phyloP scores from a whole-genome alignment of 139 green algal genomes.

The Chlorella vulgaris region DNA sequence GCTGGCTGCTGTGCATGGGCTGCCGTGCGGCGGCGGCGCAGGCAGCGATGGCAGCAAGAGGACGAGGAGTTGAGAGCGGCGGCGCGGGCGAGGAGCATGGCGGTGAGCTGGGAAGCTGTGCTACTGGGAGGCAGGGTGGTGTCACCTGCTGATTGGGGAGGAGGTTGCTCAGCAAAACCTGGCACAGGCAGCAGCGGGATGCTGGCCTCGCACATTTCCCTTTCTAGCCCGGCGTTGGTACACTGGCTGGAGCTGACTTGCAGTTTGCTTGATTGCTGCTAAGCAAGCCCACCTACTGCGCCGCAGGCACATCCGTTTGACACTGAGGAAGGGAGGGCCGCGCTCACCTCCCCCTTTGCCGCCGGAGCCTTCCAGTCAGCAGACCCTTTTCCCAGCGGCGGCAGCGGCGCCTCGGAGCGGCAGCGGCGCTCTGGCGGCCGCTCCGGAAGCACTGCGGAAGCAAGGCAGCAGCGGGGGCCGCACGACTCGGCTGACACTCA shows the following conservation, averaged over 20 bases:
- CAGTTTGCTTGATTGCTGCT: neutral
- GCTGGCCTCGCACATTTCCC: too few relatives aligned
- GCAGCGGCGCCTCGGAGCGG: neutral
- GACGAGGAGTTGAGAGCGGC: neutral
- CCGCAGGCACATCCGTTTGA: constrained; percentile 31
- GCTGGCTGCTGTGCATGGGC: neutral
- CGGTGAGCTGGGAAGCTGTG: neutral
- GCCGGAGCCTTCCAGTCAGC: constrained; percentile 5
- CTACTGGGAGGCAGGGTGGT: neutral
- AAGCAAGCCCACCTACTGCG: neutral
- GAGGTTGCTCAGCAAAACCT: too few relatives aligned
- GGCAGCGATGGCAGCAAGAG: neutral
- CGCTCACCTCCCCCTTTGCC: constrained; percentile 39
- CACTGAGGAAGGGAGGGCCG: constrained; percentile 25
- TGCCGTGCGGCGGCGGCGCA: neutral
- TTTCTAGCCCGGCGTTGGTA: too few relatives aligned
- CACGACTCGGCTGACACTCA: constrained; percentile 12
- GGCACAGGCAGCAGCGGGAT: too few relatives aligned
- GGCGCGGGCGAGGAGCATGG: neutral
- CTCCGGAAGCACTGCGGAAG: neutral
- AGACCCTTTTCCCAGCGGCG: neutral
- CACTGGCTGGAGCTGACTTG: too few relatives aligned
- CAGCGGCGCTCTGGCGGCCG: neutral
- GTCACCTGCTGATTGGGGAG: neutral
- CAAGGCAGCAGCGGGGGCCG: neutral